Evolutionary conservation across 2,329 filamentous ascomycete genomes (phyloP), one percentile per base, ranked within the genome.

Genomic region (Cladosporium velox): DNA sequence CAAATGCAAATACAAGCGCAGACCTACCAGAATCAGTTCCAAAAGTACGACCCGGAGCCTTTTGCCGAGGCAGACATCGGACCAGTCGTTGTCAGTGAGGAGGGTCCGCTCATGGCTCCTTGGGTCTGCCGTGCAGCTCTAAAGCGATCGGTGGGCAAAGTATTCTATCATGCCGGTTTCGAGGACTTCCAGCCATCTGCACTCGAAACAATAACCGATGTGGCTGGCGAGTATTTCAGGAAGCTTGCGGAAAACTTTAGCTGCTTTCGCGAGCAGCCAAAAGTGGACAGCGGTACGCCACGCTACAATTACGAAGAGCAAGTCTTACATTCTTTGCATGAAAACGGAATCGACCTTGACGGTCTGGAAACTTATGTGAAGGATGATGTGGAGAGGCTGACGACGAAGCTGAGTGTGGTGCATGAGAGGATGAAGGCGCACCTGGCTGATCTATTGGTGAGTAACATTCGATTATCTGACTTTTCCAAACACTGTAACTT

Each of bases 1-100:
- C 95, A 99, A 81, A 99, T 99, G 95, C 95, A 99, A 80, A 88
- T 98, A 64, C 95, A 99, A 78, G 92, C 93, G 61, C 72, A 95
- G 91, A 91, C 96, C 76, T 99, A 99, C 76, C 91, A 93, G 74
- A 99, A 99, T 75, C 95, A 99, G 77, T 99, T 99, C 73, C 93
- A 94, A 70, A 97, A 97, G 79, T 97, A 96, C 75, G 92, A 97
- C 69, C 91, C 91, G 0, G 90, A 94, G 75, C 91, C 92, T 0
- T 97, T 99, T 69, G 81, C 90, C 21, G 95, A 99, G 79, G 85
- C 87, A 51, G 95, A 98, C 74, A 88, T 95, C 62, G 90, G 93
- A 60, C 87, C 93, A n/a, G 90, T 95, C 75, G 94, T 97, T 65
- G 88, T 95, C 64, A 91, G 91, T 44, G 93, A 96, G 71, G 89